These are phyloP conservation scores for Atkinsonella texensis DNA, from an alignment of 2,329 filamentous ascomycete species.

Conservation along the genomic window DNA sequence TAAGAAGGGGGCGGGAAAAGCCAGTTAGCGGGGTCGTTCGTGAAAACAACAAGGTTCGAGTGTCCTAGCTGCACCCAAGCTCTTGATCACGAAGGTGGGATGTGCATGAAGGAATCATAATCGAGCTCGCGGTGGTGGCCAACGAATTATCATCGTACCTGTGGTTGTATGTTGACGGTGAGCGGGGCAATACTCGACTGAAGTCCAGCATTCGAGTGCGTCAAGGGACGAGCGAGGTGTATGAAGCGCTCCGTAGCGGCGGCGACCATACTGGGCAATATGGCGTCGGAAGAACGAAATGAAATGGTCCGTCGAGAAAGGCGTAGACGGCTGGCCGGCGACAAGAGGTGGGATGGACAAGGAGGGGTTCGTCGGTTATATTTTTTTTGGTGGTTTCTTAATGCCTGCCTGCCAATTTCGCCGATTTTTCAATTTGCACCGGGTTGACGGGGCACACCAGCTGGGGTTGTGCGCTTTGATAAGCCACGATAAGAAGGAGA, in stretches of 20 bases:
- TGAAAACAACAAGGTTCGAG: background rate
- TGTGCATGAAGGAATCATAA: no score
- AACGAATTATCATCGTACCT: constrained; percentile 45
- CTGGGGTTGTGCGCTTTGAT: constrained; percentile 44
- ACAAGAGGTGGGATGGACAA: constrained; percentile 9
- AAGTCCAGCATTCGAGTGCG: constrained; percentile 65
- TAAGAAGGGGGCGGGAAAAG: background rate
- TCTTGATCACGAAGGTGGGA: no score
- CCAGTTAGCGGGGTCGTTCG: background rate
- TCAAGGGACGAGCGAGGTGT: constrained; percentile 85
- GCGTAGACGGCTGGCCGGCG: constrained; percentile 8
- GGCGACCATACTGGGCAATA: constrained; percentile 60
- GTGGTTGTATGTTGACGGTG: constrained; percentile 87
- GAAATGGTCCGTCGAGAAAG: constrained; percentile 6
- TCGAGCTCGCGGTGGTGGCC: no score
- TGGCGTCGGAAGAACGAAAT: constrained; percentile 2
- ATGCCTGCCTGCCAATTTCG: constrained; percentile 26
- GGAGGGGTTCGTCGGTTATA: background rate
- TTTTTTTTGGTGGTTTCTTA: constrained; percentile 13
- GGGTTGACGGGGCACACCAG: constrained; percentile 24
- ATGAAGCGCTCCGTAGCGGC: constrained; percentile 73
- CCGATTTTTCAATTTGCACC: constrained; percentile 31
- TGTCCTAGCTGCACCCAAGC: background rate
- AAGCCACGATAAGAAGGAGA: constrained; percentile 27
- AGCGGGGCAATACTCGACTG: constrained; percentile 83